Evolutionary conservation across 352 stramenopile species (phyloP), one percentile per base, ranked within the genome.

Genomic region (Phytophthora hibernalis): DNA sequence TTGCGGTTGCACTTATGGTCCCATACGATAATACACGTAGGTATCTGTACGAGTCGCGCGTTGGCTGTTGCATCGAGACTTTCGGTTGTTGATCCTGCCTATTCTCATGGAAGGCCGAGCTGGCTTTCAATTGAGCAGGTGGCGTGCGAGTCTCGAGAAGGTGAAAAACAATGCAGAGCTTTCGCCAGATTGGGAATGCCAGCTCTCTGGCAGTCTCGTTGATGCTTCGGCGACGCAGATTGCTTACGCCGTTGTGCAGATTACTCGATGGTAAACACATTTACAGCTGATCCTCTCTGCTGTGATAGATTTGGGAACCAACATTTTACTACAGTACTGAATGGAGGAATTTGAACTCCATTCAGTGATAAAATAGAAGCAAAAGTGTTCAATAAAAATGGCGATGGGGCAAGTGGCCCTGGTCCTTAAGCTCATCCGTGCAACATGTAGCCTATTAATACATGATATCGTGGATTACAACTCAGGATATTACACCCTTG

Each of bases 101-200:
- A 31, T 31, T 31, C 26, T 31, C 9, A 7, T 31, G 5, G 2
- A 31, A 31, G 55, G 43, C 33, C 7, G 43, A 38, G 11, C 18
- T 21, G 15, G 13, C 37, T 44, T 44, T 44, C 9, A 54, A 16
- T 57, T 51, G 35, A 51, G 56, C 49, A 28, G 31, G 49, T 72
- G 51, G 37, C 64, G 64, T 70, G 62, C 62, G 43, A 15, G 40
- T n/a, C 15, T 44, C 35, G 51, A 44, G 18, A 54, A 53, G 57
- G 64, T 59, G 64, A 68, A 63, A 72, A 30, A 61, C 45, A 35
- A 22, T 54, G 57, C 64, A 12, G 38, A 13, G 24, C 16, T 61
- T 55, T 72, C 64, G 44, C 50, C 37, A 37, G 57, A 72, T 72
- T n/a, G 64, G 64, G 18, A 59, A n/a, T 18, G 52, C 43, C 58